A percentile compares a stretch with the other conserved stretches of the same genome.
Conservation (phyloP, 768 basidiomycete species). For the Lanmaoa pseudosensibilis region DNA sequence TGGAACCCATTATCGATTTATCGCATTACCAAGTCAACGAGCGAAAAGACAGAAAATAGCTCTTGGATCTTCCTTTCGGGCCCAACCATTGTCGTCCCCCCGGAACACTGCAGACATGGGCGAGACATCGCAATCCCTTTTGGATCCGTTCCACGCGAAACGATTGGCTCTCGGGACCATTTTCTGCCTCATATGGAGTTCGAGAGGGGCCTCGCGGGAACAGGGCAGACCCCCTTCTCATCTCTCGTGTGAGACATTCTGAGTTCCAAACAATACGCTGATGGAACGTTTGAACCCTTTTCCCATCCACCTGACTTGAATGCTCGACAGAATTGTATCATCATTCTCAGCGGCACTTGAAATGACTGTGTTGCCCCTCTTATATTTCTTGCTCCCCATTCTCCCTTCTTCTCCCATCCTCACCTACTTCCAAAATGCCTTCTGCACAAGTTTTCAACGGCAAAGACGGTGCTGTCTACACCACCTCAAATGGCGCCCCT, state of each 20-base stretch:
- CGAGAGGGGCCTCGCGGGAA: not conserved
- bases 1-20: not conserved
- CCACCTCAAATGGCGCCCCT: slow-evolving; percentile 82
- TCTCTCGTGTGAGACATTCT: slow-evolving; percentile 12
- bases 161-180: not conserved
- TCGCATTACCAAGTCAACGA: too few relatives aligned
- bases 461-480: slow-evolving; percentile 68
- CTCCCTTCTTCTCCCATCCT: slow-evolving; percentile 1
- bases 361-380: slow-evolving; percentile 12
- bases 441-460: slow-evolving; percentile 54
- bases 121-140: not conserved
- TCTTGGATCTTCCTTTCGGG: too few relatives aligned
- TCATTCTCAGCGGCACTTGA: slow-evolving; percentile 29
- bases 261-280: slow-evolving; percentile 1
- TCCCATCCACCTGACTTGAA: slow-evolving; percentile 6
- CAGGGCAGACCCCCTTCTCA: not conserved
- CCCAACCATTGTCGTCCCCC: not conserved
- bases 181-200: not conserved
- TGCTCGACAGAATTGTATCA: slow-evolving; percentile 11
- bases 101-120: not conserved
- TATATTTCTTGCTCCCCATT: slow-evolving; percentile 5
- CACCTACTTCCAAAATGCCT: slow-evolving; percentile 50
- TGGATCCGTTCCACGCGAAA: not conserved
- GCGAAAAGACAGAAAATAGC: not conserved
- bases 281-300: not conserved